phyloP scores from a whole-genome alignment of 805 yeast genomes.

The Pichia deserticola region DNA sequence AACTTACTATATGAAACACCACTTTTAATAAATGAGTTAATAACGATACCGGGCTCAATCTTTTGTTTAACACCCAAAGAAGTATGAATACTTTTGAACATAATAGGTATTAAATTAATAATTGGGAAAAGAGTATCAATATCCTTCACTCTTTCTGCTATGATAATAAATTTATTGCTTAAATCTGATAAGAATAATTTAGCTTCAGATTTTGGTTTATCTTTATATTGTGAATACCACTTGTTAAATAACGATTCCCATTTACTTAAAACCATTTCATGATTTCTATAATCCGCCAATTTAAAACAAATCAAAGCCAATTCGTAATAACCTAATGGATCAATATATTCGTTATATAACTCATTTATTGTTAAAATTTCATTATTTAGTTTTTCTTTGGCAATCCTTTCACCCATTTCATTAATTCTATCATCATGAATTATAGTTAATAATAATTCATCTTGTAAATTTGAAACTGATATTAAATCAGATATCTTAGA shows the following conservation, averaged over 20 bases:
- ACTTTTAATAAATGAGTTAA: slow-evolving; percentile 54
- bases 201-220: slow-evolving; percentile 14
- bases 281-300: slow-evolving; percentile 76
- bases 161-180: slow-evolving; percentile 31
- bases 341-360: slow-evolving; percentile 78
- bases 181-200: slow-evolving; percentile 35
- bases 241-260: slow-evolving; percentile 71
- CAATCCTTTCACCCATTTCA: slow-evolving; percentile 41
- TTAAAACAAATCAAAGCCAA: slow-evolving; percentile 72
- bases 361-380: slow-evolving; percentile 67
- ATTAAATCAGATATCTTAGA: slow-evolving; percentile 68
- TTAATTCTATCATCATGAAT: slow-evolving; percentile 43
- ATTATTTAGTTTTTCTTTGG: slow-evolving; percentile 49
- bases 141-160: slow-evolving; percentile 56
- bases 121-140: slow-evolving; percentile 80
- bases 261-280: slow-evolving; percentile 72
- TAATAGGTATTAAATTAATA: slow-evolving; percentile 56
- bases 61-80: slow-evolving; percentile 12
- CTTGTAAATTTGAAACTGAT: slow-evolving; percentile 81
- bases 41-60: slow-evolving; percentile 41
- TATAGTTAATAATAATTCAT: slow-evolving; percentile 49
- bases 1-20: slow-evolving; percentile 60
- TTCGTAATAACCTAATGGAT: slow-evolving; percentile 81
- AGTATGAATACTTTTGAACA: slow-evolving; percentile 45
- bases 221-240: slow-evolving; percentile 28